Conservation (phyloP, 1,139 yeast species). For the Hansenula sp. region DNA sequence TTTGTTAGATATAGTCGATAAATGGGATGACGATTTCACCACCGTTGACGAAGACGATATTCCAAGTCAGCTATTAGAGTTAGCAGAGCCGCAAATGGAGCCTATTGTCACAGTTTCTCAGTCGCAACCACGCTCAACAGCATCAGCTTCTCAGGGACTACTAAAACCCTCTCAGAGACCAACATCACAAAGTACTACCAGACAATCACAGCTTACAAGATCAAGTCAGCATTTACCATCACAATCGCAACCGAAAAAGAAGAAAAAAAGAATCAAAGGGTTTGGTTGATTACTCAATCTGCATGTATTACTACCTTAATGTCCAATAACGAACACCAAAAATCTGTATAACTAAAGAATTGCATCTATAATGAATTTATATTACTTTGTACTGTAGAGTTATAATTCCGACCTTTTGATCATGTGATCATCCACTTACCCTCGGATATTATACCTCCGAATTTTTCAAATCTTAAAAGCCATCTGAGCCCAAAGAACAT, state of each 20-base stretch:
- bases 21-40: slow-evolving; percentile 17
- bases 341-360: too few species aligned
- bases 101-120: neutral
- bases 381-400: too few species aligned
- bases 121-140: neutral
- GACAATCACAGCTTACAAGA: neutral
- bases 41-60: slow-evolving; percentile 6
- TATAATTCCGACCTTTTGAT: too few species aligned
- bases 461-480: too few species aligned
- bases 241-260: slow-evolving; percentile 3
- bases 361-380: too few species aligned
- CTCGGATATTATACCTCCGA: too few species aligned
- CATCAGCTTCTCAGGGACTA: neutral
- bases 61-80: slow-evolving; percentile 1
- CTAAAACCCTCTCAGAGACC: neutral
- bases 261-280: slow-evolving; percentile 9
- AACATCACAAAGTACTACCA: neutral
- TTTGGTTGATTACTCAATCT: slow-evolving; percentile 5
- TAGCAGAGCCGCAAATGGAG: neutral
- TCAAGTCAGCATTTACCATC: neutral
- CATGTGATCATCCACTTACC: too few species aligned
- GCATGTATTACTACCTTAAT: too few species aligned
- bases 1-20: slow-evolving; percentile 7
- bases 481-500: too few species aligned
- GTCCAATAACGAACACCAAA: too few species aligned